Evolutionary conservation across 495 filamentous ascomycete genomes (phyloP).

Genomic region (Aspergillus steynii): DNA sequence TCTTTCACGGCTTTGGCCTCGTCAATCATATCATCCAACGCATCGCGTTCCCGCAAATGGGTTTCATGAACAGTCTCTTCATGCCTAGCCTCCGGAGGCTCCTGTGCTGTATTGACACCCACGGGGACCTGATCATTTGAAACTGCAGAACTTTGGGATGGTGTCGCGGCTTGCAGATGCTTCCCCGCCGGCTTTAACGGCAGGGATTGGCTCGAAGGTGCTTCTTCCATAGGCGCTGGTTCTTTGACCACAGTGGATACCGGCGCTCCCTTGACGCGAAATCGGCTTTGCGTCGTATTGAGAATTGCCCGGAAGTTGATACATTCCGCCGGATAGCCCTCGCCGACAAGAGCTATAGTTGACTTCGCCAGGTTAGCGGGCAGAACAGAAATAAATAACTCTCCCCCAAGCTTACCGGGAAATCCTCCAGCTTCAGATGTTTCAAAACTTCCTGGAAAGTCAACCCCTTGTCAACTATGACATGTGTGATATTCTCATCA

Average conservation of each 20-base stretch:
- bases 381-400: constrained; percentile 5
- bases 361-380: constrained; percentile 41
- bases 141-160: constrained; percentile 14
- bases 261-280: constrained; percentile 52
- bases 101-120: background rate
- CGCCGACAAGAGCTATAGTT: constrained; percentile 65
- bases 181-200: constrained; percentile 31
- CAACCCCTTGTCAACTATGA: constrained; percentile 75
- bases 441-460: constrained; percentile 64
- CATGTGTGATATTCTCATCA: constrained; percentile 58
- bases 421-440: constrained; percentile 50
- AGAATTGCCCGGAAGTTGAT: constrained; percentile 60
- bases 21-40: constrained; percentile 58
- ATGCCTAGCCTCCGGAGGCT: background rate
- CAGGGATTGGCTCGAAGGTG: constrained; percentile 15
- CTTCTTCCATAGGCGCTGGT: constrained; percentile 3
- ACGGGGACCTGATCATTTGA: background rate
- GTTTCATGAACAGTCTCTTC: constrained; percentile 6
- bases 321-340: constrained; percentile 78
- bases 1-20: constrained; percentile 54
- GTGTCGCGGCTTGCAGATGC: constrained; percentile 19
- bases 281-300: constrained; percentile 57
- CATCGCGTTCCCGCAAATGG: constrained; percentile 36
- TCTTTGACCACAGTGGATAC: constrained; percentile 10
- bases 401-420: constrained; percentile 45